Base-by-base conservation (phyloP, 2,329 filamentous ascomycete species). In the Trichoderma afroharzianum region DNA sequence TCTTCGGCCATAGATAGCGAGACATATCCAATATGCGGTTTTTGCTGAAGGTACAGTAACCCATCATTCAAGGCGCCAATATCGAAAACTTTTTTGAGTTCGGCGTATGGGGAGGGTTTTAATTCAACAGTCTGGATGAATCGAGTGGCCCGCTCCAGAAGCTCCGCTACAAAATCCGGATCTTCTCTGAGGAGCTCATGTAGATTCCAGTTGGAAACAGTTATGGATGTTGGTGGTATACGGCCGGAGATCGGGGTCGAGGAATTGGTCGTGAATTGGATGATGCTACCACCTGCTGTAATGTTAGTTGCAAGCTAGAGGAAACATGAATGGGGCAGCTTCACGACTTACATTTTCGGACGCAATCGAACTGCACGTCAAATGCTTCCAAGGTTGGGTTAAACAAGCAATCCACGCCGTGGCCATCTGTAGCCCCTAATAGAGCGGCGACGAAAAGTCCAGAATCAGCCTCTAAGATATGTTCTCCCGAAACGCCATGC, bases 391-490 rank as follows among this genome's bases (percentile, higher is more conserved):
- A 81, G 0, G 85, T 83, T 0, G 85, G 79, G 73, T 86, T 85
- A 66, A 86, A 85, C 2, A 87, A 78, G 4, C 86, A 72, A 58
- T 87, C 82, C 2, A 85, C 76, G 14, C 81, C 81, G 33, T 73
- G 74, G 3, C 75, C 77, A 15, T 72, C 72, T 1, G 83, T 85
- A 21, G 78, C 68, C 0, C 77, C 72, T 30, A 79, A 74, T 39
- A 86, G 73, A 4, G 74, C 66, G 0, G 76, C 73, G 11, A 81
- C 79, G 21, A 83, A 81, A 21, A 74, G 76, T 30, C 81, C 79
- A 6, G 79, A 76, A 30, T 80, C 78, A 0, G 76, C 79, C 32
- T 80, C 77, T 4, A 88, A 73, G 14, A 87, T 83, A 26, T 79
- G 79, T 2, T 79, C 72, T 0, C 78, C 62, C 0, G 76, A 73